phyloP scores from a whole-genome alignment of 176 grass and related monocot species.

The Cenchrus purpureus region DNA sequence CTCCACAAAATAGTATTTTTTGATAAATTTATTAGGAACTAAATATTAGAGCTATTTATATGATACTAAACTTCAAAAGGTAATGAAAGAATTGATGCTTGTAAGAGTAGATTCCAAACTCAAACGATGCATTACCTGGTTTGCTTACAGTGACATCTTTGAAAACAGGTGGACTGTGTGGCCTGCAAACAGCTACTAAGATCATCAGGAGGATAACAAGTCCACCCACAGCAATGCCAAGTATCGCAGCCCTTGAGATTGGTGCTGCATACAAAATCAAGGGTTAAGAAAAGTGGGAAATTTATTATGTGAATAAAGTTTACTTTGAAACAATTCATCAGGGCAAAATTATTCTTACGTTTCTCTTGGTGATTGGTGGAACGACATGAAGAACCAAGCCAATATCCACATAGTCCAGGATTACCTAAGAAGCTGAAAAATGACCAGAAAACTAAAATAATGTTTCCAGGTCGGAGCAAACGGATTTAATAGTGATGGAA shows the following conservation, averaged over 20 bases:
- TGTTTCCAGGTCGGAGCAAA: constrained; percentile 15
- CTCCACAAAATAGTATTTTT: background rate
- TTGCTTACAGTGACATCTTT: constrained; percentile 79
- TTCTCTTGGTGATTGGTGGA: constrained; percentile 52
- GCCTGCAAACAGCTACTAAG: constrained; percentile 83
- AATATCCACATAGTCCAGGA: constrained; percentile 92
- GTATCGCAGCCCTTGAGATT: constrained; percentile 88
- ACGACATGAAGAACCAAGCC: constrained; percentile 73
- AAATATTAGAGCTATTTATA: background rate
- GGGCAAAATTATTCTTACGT: constrained; percentile 48
- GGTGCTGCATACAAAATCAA: constrained; percentile 50
- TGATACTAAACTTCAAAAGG: background rate
- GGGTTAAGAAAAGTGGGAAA: background rate
- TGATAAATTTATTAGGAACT: background rate
- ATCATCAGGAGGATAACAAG: constrained; percentile 90
- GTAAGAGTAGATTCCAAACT: constrained; percentile 1
- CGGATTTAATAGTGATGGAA: constrained; percentile 12
- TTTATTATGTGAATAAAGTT: constrained; percentile 12
- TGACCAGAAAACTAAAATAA: background rate
- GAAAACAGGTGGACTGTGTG: constrained; percentile 64
- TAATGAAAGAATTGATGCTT: background rate
- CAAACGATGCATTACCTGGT: constrained; percentile 64
- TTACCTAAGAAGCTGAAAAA: constrained; percentile 87
- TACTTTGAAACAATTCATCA: constrained; percentile 14
- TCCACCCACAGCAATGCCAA: constrained; percentile 84